Base-by-base conservation (phyloP, 2,329 filamentous ascomycete genomes). In the Aspergillus uvarum region DNA sequence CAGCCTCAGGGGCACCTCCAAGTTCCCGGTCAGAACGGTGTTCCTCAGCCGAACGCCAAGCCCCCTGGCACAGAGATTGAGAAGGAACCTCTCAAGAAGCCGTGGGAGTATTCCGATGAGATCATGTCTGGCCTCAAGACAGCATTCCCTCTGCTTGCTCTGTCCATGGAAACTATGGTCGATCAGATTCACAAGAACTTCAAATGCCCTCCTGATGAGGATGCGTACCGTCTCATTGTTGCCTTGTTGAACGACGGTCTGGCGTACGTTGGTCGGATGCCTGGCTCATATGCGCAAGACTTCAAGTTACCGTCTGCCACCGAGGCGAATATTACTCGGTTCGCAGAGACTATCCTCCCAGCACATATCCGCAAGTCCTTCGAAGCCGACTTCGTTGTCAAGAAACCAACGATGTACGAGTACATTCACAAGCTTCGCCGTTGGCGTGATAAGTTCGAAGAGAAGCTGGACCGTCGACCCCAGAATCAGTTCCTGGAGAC, bases 81-180 rank as follows among this genome's bases (percentile, higher is more conserved):
- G 59, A 77, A 78, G 61, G 77, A 81, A 54, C 77, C 78, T 56
- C 78, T 80, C 12, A 93, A 91, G 79, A 91, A 90, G 65, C 92
- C 96, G 0, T 98, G 95, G 95, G 95, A 99, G 73, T 89, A 96
- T 68, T 94, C 92, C 0, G 95, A 99, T 68, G 93, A 98, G 73
- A 92, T 99, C 62, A 92, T 96, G 84, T 90, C 92, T 35, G 90
- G 92, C 31, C 87, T 99, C 56, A 98, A 99, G 82, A 98, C 95
- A 6, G 93, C 94, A 0, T 99, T 98, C 82, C 95, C 95, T 24
- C 83, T 99, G 19, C 85, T 99, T 68, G 95, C 96, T 10, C 81
- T 98, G 48, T 97, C 94, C 0, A 98, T 99, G 95, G 95, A 99
- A 79, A 96, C 94, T 0, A 99, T 98, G 92, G 93, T 98, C 31